Evolutionary conservation across 1,139 yeast species (phyloP).

Genomic region (Diutina siamensis): DNA sequence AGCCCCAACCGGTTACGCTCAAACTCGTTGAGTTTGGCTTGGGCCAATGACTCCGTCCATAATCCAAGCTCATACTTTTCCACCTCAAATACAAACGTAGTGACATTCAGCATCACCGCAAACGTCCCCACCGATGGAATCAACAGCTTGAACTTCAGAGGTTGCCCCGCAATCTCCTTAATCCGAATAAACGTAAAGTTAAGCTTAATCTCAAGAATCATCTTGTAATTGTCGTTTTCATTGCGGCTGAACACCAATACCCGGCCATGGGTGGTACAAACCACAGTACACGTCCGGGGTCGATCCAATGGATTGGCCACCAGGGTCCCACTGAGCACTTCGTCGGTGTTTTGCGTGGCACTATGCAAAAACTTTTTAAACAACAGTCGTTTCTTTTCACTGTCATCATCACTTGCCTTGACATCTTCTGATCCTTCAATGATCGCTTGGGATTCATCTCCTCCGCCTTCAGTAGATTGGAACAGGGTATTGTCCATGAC

Average conservation of each 20-base stretch:
- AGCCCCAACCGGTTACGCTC: conserved; percentile 23
- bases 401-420: neutral
- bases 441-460: conserved; percentile 3
- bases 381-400: conserved; percentile 8
- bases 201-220: conserved; percentile 39
- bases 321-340: conserved; percentile 2
- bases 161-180: conserved; percentile 37
- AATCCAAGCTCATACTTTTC: conserved; percentile 38
- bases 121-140: conserved; percentile 36
- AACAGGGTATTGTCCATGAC: conserved; percentile 6
- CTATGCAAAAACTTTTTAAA: conserved; percentile 20
- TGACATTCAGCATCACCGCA: conserved; percentile 32
- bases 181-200: conserved; percentile 37
- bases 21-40: conserved; percentile 33
- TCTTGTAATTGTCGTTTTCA: conserved; percentile 23
- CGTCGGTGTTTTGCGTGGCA: conserved; percentile 7
- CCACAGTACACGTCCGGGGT: conserved; percentile 31
- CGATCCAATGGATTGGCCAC: conserved; percentile 19
- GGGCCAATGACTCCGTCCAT: conserved; percentile 48
- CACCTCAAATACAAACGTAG: conserved; percentile 46
- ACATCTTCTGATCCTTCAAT: neutral
- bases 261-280: conserved; percentile 47
- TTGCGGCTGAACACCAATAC: conserved; percentile 35
- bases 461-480: conserved; percentile 1
- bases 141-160: conserved; percentile 21